Evolutionary conservation across 495 filamentous ascomycete species (phyloP), one percentile per base, ranked within the genome.

Genomic region (Chaetomium cochliodes): DNA sequence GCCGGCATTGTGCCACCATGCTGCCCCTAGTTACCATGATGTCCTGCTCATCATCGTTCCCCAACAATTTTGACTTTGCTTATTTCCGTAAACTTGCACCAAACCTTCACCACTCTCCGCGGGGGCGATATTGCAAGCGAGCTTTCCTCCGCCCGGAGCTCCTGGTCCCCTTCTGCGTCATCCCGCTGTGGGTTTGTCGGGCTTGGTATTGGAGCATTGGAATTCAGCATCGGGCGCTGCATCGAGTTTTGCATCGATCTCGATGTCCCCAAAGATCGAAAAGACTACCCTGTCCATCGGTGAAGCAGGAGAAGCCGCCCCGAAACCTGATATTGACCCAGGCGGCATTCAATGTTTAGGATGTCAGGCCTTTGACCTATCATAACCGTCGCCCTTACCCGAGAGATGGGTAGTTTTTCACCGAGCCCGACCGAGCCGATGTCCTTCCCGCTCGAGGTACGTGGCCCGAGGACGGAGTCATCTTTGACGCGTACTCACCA

Each of bases 401-500:
- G 42, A 3, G 42, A 12, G 42, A 33, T 3, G 7, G 30, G 30
- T 33, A 33, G 30, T 3, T 33, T 33, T 3, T 33, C 30, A 33
- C 30, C 30, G 30, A 33, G 13, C 6, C 9, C 13, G 39, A 41
- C 9, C 9, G 13, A 12, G 39, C 39, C 13, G 9, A 41, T 2
- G 13, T 15, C 2, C 22, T 3, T 23, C 4, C 23, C 20, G 1
- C 20, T 26, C 23, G 23, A 23, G 25, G 22, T 52, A 26, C 50
- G 23, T 26, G 2, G 50, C 25, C 25, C 15, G 50, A 52, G 11
- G 23, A 52, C 50, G 4, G 23, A 18, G 41, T 44, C 41, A 44
- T 44, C 41, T 4, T 37, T 52, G 50, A 52, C 50, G 50, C 50
- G 50, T 52, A 52, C 50, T 11, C 50, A 52, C 50, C 50, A 8